Evolutionary conservation across 2,329 filamentous ascomycete genomes (phyloP).

Genomic region (Colletotrichum sp.): DNA sequence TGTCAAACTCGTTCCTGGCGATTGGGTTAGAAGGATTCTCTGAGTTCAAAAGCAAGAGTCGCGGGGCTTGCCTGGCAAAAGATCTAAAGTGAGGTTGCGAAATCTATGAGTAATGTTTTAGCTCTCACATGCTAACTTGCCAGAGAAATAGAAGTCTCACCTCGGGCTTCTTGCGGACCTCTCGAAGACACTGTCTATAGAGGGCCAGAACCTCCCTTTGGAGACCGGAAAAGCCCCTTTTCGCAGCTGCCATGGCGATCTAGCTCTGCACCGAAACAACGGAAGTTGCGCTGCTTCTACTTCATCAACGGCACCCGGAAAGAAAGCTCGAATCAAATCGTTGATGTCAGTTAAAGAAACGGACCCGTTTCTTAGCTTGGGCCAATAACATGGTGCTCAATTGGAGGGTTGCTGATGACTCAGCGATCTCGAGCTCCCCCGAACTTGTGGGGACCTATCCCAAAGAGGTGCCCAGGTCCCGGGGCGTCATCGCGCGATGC

Average conservation of each 20-base stretch:
- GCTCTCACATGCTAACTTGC: neutral
- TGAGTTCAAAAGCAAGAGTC: neutral
- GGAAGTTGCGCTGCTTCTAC: neutral
- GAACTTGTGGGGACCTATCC: neutral
- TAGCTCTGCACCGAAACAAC: neutral
- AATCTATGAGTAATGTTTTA: constrained; percentile 42
- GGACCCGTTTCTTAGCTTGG: neutral
- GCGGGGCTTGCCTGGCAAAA: constrained; percentile 62
- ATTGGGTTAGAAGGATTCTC: neutral
- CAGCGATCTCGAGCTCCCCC: neutral
- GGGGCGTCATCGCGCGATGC: neutral
- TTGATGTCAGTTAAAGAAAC: neutral
- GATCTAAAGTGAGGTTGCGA: constrained; percentile 65
- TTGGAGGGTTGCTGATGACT: neutral
- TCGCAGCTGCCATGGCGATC: constrained; percentile 10
- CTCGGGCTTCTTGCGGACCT: constrained; percentile 78
- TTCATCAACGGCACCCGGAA: neutral
- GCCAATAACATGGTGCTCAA: neutral
- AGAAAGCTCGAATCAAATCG: constrained; percentile 2
- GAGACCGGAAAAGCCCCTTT: constrained; percentile 74
- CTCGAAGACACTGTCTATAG: constrained; percentile 85
- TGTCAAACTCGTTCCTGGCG: constrained; percentile 76
- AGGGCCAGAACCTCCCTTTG: constrained; percentile 87
- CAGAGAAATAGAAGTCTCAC: constrained; percentile 45
- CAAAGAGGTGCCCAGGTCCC: neutral